These are phyloP conservation scores for Salix udensis DNA, from an alignment of 345 rosid species.

Conservation along the genomic window DNA sequence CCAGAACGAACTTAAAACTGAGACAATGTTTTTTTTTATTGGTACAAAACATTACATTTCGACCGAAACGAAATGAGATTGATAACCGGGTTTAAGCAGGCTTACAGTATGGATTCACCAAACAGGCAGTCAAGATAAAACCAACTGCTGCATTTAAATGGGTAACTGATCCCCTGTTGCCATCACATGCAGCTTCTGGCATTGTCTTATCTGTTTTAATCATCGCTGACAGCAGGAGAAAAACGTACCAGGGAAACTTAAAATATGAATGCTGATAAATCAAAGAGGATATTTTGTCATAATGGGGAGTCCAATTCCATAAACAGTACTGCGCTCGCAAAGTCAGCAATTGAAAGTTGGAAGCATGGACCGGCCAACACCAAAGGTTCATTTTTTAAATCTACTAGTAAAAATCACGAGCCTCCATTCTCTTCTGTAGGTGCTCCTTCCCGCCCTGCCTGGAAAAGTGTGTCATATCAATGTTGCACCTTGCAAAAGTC, in stretches of 20 bases:
- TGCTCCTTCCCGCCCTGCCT: constrained; percentile 30
- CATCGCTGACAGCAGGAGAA: constrained; percentile 26
- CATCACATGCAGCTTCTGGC: constrained; percentile 29
- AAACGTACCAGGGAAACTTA: constrained; percentile 20
- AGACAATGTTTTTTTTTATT: too few species aligned
- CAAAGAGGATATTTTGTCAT: constrained; percentile 24
- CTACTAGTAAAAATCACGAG: constrained; percentile 28
- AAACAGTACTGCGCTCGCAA: constrained; percentile 21
- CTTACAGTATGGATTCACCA: constrained; percentile 27
- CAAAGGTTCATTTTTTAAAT: constrained; percentile 25
- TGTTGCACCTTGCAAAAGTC: constrained; percentile 30
- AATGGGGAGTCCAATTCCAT: constrained; percentile 33
- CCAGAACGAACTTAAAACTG: too few species aligned
- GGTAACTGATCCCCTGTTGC: constrained; percentile 28
- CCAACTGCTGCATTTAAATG: constrained; percentile 31
- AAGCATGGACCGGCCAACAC: constrained; percentile 21
- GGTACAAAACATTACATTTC: fast-evolving
- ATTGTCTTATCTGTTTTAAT: constrained; percentile 30
- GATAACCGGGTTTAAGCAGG: constrained; percentile 31
- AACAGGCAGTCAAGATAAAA: constrained; percentile 38
- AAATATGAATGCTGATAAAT: constrained; percentile 30
- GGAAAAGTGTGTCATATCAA: constrained; percentile 32
- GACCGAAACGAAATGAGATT: too few species aligned
- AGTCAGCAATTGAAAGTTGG: constrained; percentile 24
- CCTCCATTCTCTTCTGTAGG: constrained; percentile 28